Evolutionary conservation across 176 grass and related monocot species (phyloP).

Genomic region (Lolium multiflorum): DNA sequence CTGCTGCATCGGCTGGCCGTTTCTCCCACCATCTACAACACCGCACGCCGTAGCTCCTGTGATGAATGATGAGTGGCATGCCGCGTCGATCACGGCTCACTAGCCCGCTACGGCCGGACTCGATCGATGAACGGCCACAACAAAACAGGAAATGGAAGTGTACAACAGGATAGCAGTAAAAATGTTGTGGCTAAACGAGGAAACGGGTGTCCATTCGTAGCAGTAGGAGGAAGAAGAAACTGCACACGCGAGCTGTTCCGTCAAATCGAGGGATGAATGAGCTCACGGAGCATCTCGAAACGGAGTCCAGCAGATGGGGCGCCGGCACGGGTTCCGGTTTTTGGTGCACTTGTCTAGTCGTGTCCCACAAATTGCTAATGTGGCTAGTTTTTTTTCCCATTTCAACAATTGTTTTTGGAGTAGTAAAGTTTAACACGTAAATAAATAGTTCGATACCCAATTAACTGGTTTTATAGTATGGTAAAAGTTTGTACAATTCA

Average conservation of each 20-base stretch:
- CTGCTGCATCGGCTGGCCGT: neutral
- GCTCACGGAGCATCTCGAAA: no score
- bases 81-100: neutral
- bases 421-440: no score
- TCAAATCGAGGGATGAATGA: neutral
- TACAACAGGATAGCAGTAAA: neutral
- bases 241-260: neutral
- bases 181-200: neutral
- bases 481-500: no score
- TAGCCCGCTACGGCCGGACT: neutral
- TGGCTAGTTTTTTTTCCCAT: no score
- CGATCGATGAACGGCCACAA: neutral
- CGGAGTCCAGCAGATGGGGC: no score
- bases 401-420: no score
- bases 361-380: no score
- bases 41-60: neutral
- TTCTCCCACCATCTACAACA: neutral
- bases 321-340: no score
- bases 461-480: no score
- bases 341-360: no score
- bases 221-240: neutral
- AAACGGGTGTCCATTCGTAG: neutral
- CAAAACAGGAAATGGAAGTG: neutral
- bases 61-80: neutral
- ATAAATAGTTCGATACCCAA: no score